phyloP scores from a whole-genome alignment of 164 flowering plant genomes.

The Brasenia schreberi region DNA sequence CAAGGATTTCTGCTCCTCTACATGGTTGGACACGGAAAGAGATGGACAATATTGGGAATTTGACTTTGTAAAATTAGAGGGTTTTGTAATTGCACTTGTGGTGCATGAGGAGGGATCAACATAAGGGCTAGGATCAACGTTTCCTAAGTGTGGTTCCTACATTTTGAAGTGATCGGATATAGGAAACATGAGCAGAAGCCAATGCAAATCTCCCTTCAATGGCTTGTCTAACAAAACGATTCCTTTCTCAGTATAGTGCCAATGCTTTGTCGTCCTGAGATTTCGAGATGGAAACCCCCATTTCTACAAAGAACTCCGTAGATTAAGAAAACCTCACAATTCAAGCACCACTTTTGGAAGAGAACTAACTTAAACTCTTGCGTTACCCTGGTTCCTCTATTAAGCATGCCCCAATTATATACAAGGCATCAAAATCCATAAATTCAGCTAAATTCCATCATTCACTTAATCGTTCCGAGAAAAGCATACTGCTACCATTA shows the following conservation, averaged over 20 bases:
- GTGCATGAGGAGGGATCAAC: conserved; percentile 50
- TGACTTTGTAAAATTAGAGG: conserved; percentile 48
- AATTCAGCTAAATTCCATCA: neutral
- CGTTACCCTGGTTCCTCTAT: neutral
- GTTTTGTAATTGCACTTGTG: conserved; percentile 66
- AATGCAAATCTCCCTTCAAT: conserved; percentile 82
- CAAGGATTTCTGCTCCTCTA: conserved; percentile 27
- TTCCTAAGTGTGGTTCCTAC: conserved; percentile 58
- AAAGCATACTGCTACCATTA: neutral
- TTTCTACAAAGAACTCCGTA: conserved; percentile 7
- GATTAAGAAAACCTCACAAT: neutral
- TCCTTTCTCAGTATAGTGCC: conserved; percentile 83
- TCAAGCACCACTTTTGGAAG: neutral
- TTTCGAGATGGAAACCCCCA: conserved; percentile 75
- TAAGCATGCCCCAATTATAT: too few relatives aligned
- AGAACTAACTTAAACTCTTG: neutral
- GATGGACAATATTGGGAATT: conserved; percentile 57
- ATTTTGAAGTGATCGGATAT: conserved; percentile 49
- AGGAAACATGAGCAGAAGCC: conserved; percentile 69
- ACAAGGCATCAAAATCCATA: too few relatives aligned
- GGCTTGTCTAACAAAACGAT: conserved; percentile 66
- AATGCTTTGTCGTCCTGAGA: conserved; percentile 80
- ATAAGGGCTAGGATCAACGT: conserved; percentile 59
- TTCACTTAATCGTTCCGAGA: neutral
- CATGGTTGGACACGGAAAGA: conserved; percentile 46